A percentile compares a stretch with the other conserved stretches of the same genome.
Conservation (phyloP, 371 early-diverging fungal genomes). For the Mortierella sp. region DNA sequence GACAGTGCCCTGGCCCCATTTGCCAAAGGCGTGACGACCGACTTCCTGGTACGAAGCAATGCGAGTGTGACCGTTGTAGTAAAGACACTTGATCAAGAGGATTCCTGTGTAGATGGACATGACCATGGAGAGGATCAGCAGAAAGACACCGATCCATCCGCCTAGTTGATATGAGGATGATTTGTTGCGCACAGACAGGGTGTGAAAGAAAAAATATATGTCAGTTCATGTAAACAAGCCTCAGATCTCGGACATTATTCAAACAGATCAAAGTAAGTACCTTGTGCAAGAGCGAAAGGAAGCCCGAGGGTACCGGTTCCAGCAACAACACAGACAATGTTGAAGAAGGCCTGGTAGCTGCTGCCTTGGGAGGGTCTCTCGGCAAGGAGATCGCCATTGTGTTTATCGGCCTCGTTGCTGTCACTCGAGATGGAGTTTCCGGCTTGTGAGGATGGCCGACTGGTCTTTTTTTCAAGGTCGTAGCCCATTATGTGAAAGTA, state of each 20-base stretch:
- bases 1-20: conserved; percentile 68
- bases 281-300: conserved; percentile 80
- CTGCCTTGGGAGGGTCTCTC: conserved; percentile 49
- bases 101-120: conserved; percentile 83
- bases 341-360: conserved; percentile 66
- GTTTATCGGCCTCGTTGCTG: neutral
- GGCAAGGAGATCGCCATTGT: conserved; percentile 37
- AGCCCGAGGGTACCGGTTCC: conserved; percentile 91
- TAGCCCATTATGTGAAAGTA: conserved; percentile 6
- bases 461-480: conserved; percentile 14
- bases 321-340: conserved; percentile 87
- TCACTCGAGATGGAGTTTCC: conserved; percentile 37
- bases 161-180: conserved; percentile 47
- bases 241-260: neutral
- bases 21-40: conserved; percentile 79
- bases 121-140: conserved; percentile 80
- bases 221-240: neutral
- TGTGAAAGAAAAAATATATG: neutral
- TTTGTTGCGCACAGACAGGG: conserved; percentile 6
- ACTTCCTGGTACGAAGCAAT: conserved; percentile 72
- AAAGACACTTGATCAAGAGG: conserved; percentile 80
- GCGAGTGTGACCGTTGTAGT: conserved; percentile 66
- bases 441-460: neutral
- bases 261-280: neutral
- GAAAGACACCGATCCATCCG: conserved; percentile 85